Base-by-base conservation (phyloP, 306 rosid species). In the Hylodesmum podocarpum region DNA sequence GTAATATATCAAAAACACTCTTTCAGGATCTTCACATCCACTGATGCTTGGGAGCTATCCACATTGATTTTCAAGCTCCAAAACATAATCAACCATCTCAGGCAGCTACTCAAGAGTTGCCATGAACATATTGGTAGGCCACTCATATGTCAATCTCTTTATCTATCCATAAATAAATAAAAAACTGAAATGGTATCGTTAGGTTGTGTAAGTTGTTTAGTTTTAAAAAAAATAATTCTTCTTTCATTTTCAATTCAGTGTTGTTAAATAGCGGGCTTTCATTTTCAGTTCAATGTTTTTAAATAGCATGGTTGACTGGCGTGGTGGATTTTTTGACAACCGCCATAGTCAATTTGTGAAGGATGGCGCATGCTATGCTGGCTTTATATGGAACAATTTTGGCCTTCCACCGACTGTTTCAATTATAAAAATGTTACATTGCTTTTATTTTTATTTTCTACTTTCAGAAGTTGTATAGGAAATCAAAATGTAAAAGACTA, bases 11-110 rank as follows among this genome's bases (percentile, higher is more conserved):
- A 28, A 5, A 28, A 39, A 31, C 31, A 39, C 15, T 78, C 59
- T 73, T 81, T 70, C 88, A 89, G 94, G 84, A 75, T 73, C 80
- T 75, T 82, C 73, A 29, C 83, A 47, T 77, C 89, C 33, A 85
- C 84, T 15, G 94, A 89, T 33, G 73, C 93, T 39, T 87, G 94
- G 94, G 94, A 89, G 84, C 83, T 87, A 77, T 85, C 89, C 12
- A 87, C 89, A n/a, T 78, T 87, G 65, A 85, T 81, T 62, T 88
- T 85, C 86, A 89, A 89, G 64, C 89, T 89, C 44, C 87, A 73
- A 71, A 87, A 63, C 83, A 87, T 87, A 62, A 66, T 57, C 0
- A 84, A 83, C 0, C 88, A 87, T 87, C 89, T 89, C 66, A 87
- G 67, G 80, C 76, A 83, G 66, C 81, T 79, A 58, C 81, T 87